These are phyloP conservation scores for Astrothelium subdiscretum DNA, from an alignment of 495 filamentous ascomycete species.

Conservation along the genomic window DNA sequence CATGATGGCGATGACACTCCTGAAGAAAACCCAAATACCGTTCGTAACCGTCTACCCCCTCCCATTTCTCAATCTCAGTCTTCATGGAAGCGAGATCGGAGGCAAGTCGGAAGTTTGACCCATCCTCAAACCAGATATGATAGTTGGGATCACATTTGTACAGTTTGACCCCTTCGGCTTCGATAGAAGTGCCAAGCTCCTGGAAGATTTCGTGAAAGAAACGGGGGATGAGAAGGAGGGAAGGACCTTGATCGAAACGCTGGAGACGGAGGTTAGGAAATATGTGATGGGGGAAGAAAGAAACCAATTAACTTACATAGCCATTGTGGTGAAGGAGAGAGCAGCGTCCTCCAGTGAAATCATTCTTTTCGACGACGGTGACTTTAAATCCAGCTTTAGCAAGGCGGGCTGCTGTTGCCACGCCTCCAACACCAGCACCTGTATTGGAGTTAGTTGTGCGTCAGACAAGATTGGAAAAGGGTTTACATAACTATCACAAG, in stretches of 20 bases:
- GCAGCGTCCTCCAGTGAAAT: conserved; percentile 54
- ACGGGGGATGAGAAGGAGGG: conserved; percentile 53
- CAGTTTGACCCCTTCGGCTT: conserved; percentile 47
- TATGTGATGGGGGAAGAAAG: not conserved
- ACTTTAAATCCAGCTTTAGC: conserved; percentile 54
- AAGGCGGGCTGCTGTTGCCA: conserved; percentile 53
- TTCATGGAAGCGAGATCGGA: conserved; percentile 54
- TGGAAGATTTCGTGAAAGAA: conserved; percentile 52
- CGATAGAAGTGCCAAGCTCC: conserved; percentile 50
- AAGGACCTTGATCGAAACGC: conserved; percentile 64
- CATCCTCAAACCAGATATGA: conserved; percentile 54
- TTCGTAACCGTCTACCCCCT: conserved; percentile 52
- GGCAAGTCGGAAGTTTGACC: conserved; percentile 44
- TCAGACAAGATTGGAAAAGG: not conserved
- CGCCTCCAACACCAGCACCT: conserved; percentile 59
- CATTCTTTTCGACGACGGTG: conserved; percentile 58
- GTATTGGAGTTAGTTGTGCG: conserved; percentile 1
- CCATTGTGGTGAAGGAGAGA: conserved; percentile 43
- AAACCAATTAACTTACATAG: conserved; percentile 25
- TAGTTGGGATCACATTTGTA: conserved; percentile 64
- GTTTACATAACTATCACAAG: conserved; percentile 16
- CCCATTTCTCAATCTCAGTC: conserved; percentile 51
- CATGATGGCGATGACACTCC: conserved; percentile 54
- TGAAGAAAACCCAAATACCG: conserved; percentile 49
- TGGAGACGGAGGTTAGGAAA: conserved; percentile 11